A percentile compares a stretch with the other conserved stretches of the same genome.
These are phyloP conservation scores for Trichoderma sp. DNA, from an alignment of 2,329 filamentous ascomycete species.

Conservation along the genomic window DNA sequence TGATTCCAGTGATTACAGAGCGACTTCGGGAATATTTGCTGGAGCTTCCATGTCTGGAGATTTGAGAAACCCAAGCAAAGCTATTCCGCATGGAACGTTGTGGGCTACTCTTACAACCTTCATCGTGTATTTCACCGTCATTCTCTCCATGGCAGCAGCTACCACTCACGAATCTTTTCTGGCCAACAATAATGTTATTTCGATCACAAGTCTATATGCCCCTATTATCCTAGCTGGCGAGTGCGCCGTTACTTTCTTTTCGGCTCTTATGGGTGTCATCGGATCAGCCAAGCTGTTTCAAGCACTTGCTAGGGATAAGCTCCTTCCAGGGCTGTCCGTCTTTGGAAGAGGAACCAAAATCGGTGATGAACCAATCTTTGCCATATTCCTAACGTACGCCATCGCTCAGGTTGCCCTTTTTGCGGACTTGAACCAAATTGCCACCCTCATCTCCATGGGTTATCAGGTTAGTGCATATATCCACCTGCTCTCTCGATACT, in stretches of 20 bases:
- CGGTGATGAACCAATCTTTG: slow-evolving; percentile 74
- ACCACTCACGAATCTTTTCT: slow-evolving; percentile 76
- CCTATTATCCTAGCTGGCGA: slow-evolving; percentile 78
- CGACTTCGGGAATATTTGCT: slow-evolving; percentile 62
- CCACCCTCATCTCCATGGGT: slow-evolving; percentile 87
- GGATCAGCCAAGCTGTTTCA: slow-evolving; percentile 84
- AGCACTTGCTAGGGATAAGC: slow-evolving; percentile 76
- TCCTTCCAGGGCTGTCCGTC: slow-evolving; percentile 74
- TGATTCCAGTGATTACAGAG: slow-evolving; percentile 36
- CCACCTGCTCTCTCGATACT: not conserved
- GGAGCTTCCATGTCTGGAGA: slow-evolving; percentile 93
- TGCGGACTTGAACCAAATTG: slow-evolving; percentile 84
- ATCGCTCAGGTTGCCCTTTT: slow-evolving; percentile 81
- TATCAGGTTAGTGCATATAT: slow-evolving; percentile 61
- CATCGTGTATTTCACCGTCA: slow-evolving; percentile 73
- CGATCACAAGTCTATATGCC: slow-evolving; percentile 77
- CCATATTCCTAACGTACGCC: slow-evolving; percentile 74
- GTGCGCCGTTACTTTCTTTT: slow-evolving; percentile 82
- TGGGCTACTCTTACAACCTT: slow-evolving; percentile 79
- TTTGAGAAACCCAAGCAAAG: slow-evolving; percentile 77
- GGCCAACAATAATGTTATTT: slow-evolving; percentile 76
- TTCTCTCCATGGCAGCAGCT: slow-evolving; percentile 76
- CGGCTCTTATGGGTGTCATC: slow-evolving; percentile 83
- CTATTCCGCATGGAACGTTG: slow-evolving; percentile 83
- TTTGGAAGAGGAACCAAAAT: slow-evolving; percentile 75